Percentiles rank a stretch among this genome's conserved stretches.
These are phyloP conservation scores for Starmerella gropengiesseri DNA, from an alignment of 805 yeast genomes.

Conservation along the genomic window DNA sequence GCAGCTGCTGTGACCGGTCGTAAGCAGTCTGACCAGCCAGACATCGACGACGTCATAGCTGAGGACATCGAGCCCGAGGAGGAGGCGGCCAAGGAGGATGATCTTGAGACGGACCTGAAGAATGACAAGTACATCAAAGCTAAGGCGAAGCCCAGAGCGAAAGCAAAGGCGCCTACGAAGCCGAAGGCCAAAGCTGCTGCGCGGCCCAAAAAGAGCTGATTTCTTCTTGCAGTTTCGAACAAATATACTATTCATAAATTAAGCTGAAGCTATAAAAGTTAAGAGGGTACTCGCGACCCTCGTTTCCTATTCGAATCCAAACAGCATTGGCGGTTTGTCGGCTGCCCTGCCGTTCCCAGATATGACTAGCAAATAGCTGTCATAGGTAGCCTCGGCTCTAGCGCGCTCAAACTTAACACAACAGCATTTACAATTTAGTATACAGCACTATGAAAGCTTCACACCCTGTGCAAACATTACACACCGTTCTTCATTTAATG, in stretches of 20 bases:
- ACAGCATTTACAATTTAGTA: too few relatives aligned
- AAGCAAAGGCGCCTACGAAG: constrained; percentile 8
- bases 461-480: too few relatives aligned
- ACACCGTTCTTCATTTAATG: too few relatives aligned
- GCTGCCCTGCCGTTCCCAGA: too few relatives aligned
- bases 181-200: constrained; percentile 1
- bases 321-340: too few relatives aligned
- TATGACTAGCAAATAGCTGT: too few relatives aligned
- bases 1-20: constrained; percentile 29
- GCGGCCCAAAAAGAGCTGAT: neutral
- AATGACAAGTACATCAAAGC: constrained; percentile 25
- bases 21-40: constrained; percentile 39
- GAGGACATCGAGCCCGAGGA: constrained; percentile 35
- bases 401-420: too few relatives aligned
- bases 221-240: neutral
- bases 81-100: constrained; percentile 27
- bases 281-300: too few relatives aligned
- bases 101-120: constrained; percentile 29
- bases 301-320: too few relatives aligned
- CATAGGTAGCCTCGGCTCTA: too few relatives aligned
- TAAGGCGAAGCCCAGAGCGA: constrained; percentile 13
- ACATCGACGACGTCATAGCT: constrained; percentile 59
- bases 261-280: neutral
- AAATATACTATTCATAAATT: neutral
- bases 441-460: too few relatives aligned